A percentile compares a stretch with the other conserved stretches of the same genome.
Evolutionary conservation across 257 asterid species (phyloP).

Genomic region (Verbascum thapsus): DNA sequence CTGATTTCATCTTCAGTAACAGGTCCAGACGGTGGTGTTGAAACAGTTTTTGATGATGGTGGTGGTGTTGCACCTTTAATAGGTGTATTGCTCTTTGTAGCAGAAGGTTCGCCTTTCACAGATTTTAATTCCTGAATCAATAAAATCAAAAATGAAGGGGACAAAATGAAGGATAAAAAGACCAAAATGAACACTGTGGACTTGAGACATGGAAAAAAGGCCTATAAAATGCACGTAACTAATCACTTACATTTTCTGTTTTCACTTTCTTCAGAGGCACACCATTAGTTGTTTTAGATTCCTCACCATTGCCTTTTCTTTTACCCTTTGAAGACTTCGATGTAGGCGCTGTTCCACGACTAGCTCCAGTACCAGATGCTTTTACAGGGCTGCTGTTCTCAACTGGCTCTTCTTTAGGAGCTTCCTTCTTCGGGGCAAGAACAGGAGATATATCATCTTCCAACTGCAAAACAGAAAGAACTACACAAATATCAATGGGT

Average conservation of each 20-base stretch:
- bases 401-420: conserved; percentile 76
- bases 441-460: conserved; percentile 86
- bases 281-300: conserved; percentile 57
- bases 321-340: conserved; percentile 80
- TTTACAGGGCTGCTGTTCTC: conserved; percentile 70
- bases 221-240: conserved; percentile 9
- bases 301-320: conserved; percentile 73
- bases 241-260: conserved; percentile 63
- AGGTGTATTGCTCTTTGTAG: conserved; percentile 47
- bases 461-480: conserved; percentile 38
- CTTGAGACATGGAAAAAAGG: background rate
- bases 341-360: conserved; percentile 67
- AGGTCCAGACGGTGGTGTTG: conserved; percentile 64
- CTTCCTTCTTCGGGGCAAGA: conserved; percentile 82
- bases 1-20: conserved; percentile 91
- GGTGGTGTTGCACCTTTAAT: conserved; percentile 55
- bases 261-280: conserved; percentile 82
- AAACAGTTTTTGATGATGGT: conserved; percentile 51
- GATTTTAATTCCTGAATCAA: conserved; percentile 65
- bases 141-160: background rate
- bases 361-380: conserved; percentile 51
- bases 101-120: conserved; percentile 58
- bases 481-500: background rate
- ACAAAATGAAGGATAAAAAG: background rate
- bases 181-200: background rate